Evolutionary conservation across 805 yeast species (phyloP).

Genomic region (Myxozyma vanderwaltii): DNA sequence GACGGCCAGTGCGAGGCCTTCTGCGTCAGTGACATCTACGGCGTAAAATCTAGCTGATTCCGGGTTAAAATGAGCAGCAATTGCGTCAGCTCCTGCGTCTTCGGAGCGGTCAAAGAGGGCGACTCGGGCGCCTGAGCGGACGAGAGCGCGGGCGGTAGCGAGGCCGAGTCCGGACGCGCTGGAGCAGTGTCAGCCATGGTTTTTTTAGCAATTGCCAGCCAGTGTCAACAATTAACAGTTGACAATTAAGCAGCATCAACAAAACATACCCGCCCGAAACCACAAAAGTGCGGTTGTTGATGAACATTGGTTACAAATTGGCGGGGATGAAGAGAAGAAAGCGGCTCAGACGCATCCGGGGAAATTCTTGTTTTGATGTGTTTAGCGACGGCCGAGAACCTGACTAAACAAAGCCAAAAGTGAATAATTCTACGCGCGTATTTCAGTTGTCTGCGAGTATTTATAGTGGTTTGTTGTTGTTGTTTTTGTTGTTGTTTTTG

Average conservation of each 20-base stretch:
- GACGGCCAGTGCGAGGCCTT: constrained; percentile 11
- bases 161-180: constrained; percentile 31
- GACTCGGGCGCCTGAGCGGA: constrained; percentile 18
- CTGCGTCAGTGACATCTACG: constrained; percentile 22
- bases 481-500: too few relatives aligned
- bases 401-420: too few relatives aligned
- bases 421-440: too few relatives aligned
- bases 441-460: too few relatives aligned
- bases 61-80: neutral
- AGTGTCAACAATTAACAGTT: neutral
- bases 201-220: too few relatives aligned
- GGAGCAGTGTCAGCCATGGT: neutral
- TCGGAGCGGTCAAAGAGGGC: constrained; percentile 25
- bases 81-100: neutral
- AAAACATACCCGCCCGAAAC: constrained; percentile 29
- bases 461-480: too few relatives aligned
- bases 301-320: constrained; percentile 13
- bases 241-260: too few relatives aligned
- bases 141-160: constrained; percentile 18
- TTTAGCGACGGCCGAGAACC: too few relatives aligned
- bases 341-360: too few relatives aligned
- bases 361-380: too few relatives aligned
- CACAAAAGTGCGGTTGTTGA: constrained; percentile 14
- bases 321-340: too few relatives aligned
- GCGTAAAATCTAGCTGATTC: constrained; percentile 1